phyloP scores from a whole-genome alignment of 2,329 filamentous ascomycete species.

The Aspergillus viridinutans region DNA sequence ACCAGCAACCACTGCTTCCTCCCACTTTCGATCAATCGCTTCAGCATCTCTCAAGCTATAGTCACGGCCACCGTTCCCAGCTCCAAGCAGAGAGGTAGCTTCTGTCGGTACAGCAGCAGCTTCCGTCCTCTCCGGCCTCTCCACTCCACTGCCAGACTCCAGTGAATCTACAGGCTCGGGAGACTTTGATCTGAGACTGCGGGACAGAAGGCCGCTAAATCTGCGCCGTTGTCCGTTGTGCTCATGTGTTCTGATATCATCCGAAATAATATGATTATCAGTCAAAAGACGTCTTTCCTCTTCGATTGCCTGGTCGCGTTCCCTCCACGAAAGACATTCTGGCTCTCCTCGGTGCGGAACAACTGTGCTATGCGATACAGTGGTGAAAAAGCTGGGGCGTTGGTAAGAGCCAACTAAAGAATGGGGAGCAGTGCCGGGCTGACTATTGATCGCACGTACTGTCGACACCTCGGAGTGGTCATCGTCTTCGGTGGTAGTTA shows the following conservation, averaged over 20 bases:
- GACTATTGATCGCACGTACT: constrained; percentile 37
- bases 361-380: constrained; percentile 65
- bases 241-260: constrained; percentile 40
- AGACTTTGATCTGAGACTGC: background rate
- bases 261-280: constrained; percentile 57
- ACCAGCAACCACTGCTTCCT: constrained; percentile 75
- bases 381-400: constrained; percentile 71
- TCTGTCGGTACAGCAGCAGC: constrained; percentile 32
- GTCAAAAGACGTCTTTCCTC: constrained; percentile 57
- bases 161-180: constrained; percentile 5
- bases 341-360: constrained; percentile 49
- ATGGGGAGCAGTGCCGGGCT: constrained; percentile 34
- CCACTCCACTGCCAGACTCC: constrained; percentile 2
- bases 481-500: constrained; percentile 33
- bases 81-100: constrained; percentile 46
- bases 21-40: constrained; percentile 70
- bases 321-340: constrained; percentile 48
- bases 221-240: constrained; percentile 18
- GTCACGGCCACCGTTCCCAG: constrained; percentile 41
- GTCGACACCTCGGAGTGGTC: constrained; percentile 38
- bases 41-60: constrained; percentile 50
- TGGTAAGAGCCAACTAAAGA: constrained; percentile 66
- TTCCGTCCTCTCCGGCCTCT: constrained; percentile 9
- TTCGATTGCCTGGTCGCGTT: constrained; percentile 50
- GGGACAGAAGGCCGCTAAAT: constrained; percentile 20